A percentile compares a stretch with the other conserved stretches of the same genome.
Evolutionary conservation across 2,329 filamentous ascomycete species (phyloP).

Genomic region (Diaporthe sp.): DNA sequence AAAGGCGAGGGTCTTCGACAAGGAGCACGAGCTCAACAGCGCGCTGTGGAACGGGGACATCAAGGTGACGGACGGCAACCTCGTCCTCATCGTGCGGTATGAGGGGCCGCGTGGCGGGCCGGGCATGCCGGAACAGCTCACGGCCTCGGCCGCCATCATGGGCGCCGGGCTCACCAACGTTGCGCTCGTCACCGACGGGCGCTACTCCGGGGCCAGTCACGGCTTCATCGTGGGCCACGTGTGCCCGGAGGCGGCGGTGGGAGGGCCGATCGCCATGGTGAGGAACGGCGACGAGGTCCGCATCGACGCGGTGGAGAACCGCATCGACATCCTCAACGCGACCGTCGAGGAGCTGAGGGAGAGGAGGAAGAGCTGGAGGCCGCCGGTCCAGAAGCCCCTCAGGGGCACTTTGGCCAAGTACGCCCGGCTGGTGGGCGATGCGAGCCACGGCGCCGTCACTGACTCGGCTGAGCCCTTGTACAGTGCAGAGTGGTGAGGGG

Average conservation of each 20-base stretch:
- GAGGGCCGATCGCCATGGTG: conserved; percentile 89
- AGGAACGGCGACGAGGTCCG: conserved; percentile 84
- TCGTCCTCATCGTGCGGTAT: conserved; percentile 92
- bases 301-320: conserved; percentile 87
- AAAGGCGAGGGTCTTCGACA: conserved; percentile 86
- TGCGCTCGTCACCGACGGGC: conserved; percentile 91
- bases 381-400: conserved; percentile 79
- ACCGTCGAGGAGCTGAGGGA: conserved; percentile 76
- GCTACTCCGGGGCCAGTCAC: conserved; percentile 90
- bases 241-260: conserved; percentile 88
- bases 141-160: conserved; percentile 91
- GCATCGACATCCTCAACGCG: conserved; percentile 75
- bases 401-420: conserved; percentile 93
- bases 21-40: conserved; percentile 82
- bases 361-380: conserved; percentile 73
- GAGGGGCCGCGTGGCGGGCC: conserved; percentile 95
- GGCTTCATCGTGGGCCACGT: conserved; percentile 96
- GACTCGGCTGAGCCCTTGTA: conserved; percentile 62
- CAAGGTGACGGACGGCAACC: conserved; percentile 73
- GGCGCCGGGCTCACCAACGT: conserved; percentile 90
- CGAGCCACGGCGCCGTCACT: conserved; percentile 91
- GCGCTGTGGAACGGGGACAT: conserved; percentile 76
- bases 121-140: conserved; percentile 96
- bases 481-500: conserved; percentile 41
- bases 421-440: conserved; percentile 87